These are phyloP conservation scores for Tricholoma sp. DNA, from an alignment of 768 basidiomycete species.

Conservation along the genomic window DNA sequence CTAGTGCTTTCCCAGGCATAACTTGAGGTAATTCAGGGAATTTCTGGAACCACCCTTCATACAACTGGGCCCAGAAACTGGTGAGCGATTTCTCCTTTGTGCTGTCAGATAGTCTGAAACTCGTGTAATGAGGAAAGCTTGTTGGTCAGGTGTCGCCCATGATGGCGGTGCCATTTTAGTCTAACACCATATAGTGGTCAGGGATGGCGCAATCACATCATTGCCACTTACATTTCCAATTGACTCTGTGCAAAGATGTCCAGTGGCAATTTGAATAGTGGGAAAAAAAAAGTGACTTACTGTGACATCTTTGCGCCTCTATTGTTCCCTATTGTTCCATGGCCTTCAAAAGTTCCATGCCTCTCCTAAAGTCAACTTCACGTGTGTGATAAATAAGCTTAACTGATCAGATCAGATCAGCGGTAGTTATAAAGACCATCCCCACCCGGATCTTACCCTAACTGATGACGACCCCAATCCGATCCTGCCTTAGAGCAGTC, in stretches of 20 bases:
- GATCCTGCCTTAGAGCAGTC: too few species aligned
- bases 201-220: background rate
- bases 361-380: background rate
- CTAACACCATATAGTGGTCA: background rate
- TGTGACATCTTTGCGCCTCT: too few species aligned
- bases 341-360: background rate
- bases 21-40: background rate
- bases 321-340: background rate
- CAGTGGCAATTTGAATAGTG: background rate
- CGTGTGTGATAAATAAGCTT: background rate
- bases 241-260: background rate
- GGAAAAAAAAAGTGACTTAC: background rate
- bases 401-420: background rate
- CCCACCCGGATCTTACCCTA: constrained; percentile 6
- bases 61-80: too few species aligned
- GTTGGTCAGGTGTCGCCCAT: constrained; percentile 13
- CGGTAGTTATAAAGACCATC: too few species aligned
- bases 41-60: too few species aligned
- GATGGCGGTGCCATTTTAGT: constrained; percentile 9
- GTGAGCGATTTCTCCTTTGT: background rate
- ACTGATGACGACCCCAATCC: constrained; percentile 17
- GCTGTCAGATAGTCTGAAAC: background rate
- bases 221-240: background rate
- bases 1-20: background rate
- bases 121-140: constrained; percentile 4